Conservation (phyloP, 805 yeast genomes). For the Lipomyces sp. region DNA sequence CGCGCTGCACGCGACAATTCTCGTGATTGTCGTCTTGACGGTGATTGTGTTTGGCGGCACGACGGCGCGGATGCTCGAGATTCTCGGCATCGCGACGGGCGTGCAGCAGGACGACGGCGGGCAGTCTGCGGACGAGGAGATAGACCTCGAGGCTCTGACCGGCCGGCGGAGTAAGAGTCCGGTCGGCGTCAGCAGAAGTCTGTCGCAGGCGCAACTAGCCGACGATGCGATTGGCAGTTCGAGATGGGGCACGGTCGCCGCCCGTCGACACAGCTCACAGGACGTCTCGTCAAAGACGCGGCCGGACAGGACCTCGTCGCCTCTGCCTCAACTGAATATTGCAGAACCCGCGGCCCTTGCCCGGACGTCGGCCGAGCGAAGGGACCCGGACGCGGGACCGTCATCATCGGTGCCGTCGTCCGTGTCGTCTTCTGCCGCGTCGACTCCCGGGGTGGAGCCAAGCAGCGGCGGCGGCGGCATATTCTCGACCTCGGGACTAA, state of each 20-base stretch:
- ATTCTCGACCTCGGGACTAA: constrained; percentile 2
- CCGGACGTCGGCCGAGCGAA: too few relatives aligned
- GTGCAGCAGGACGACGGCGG: constrained; percentile 74
- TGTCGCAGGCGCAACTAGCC: neutral
- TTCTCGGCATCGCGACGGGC: constrained; percentile 88
- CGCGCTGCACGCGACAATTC: constrained; percentile 85
- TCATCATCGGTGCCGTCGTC: too few relatives aligned
- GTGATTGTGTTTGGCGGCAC: constrained; percentile 98
- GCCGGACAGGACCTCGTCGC: too few relatives aligned
- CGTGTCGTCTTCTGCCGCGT: too few relatives aligned
- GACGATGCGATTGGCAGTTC: constrained; percentile 7
- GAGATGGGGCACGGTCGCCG: too few relatives aligned
- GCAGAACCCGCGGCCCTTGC: too few relatives aligned
- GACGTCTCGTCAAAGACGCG: too few relatives aligned
- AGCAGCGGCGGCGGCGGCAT: too few relatives aligned
- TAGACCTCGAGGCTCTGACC: constrained; percentile 9
- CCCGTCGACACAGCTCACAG: too few relatives aligned
- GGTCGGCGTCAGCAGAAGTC: neutral
- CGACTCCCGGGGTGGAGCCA: too few relatives aligned
- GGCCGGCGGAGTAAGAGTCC: neutral
- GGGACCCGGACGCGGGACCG: too few relatives aligned
- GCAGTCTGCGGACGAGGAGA: constrained; percentile 7
- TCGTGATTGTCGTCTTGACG: constrained; percentile 96
- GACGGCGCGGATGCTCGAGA: constrained; percentile 96
- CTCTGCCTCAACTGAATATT: too few relatives aligned